These are phyloP conservation scores for Aegle marmelos DNA, from an alignment of 345 rosid genomes.

Conservation along the genomic window DNA sequence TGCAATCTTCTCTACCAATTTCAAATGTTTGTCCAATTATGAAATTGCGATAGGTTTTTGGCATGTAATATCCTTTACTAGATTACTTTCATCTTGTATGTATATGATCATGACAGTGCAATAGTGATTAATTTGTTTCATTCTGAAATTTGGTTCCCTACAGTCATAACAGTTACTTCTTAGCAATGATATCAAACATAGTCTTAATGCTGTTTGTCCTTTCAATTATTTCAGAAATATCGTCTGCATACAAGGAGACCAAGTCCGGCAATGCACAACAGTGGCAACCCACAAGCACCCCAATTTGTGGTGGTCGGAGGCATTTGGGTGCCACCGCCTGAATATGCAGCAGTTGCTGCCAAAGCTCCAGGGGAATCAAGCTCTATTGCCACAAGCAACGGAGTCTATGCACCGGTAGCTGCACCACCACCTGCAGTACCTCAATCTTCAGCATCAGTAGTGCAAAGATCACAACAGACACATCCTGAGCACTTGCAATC, in stretches of 20 bases:
- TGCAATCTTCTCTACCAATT: not conserved
- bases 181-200: not conserved
- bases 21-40: not conserved
- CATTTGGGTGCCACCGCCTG: slow-evolving; percentile 78
- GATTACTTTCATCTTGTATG: not conserved
- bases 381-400: slow-evolving; percentile 15
- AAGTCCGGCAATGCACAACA: slow-evolving; percentile 39
- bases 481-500: slow-evolving; percentile 33
- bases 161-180: not conserved
- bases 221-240: slow-evolving; percentile 61
- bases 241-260: slow-evolving; percentile 90
- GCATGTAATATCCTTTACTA: no score
- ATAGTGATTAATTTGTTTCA: not conserved
- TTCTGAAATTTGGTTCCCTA: not conserved
- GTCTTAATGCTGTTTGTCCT: not conserved
- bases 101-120: not conserved
- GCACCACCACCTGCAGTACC: slow-evolving; percentile 20
- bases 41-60: not conserved
- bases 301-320: slow-evolving; percentile 92
- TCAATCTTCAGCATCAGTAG: slow-evolving; percentile 1
- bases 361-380: slow-evolving; percentile 24
- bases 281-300: slow-evolving; percentile 50
- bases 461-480: slow-evolving; percentile 16
- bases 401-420: slow-evolving; percentile 49
- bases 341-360: slow-evolving; percentile 43